Evolutionary conservation across 371 early-diverging fungal species (phyloP), one percentile per base, ranked within the genome.

Genomic region (Mortierella polycephala): DNA sequence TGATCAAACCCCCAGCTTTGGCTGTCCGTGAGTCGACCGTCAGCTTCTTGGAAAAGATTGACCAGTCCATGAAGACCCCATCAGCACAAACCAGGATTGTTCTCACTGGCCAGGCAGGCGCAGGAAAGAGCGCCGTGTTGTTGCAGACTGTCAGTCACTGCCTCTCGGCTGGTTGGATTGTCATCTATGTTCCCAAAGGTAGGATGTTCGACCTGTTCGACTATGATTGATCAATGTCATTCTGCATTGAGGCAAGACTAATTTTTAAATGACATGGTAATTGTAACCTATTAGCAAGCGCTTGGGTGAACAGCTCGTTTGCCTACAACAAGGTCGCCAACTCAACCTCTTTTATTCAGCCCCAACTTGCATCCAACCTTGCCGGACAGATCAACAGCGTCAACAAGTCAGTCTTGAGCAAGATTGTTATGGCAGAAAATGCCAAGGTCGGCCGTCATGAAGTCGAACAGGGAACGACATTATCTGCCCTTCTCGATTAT

Each of bases 101-200:
- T 21, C 80, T 79, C 45, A 73, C 75, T 56, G 84, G 84, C 54
- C 72, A 69, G 16, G 40, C 71, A 3, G 84, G 84, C 47, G 62
- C 71, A 45, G 84, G 84, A 66, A 83, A 83, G 69, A 83, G 81
- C 41, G 64, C 81, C 12, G n/a, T 81, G 42, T 53, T 84, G 59
- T 46, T 84, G 58, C 84, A 83, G 66, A 65, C 81, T 53, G 83
- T 83, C 50, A 82, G 83, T 40, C 77, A 79, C 64, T 77, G 81
- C 45, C 70, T 74, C n/a, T 67, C 74, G 16, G 69, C 73, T 42
- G 80, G 75, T 53, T 84, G 84, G 84, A 62, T 82, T 37, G 83
- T 84, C 51, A 75, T 84, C 52, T 81, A 81, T 50, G 68, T 83
- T 49, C 84, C 83, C 54, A 75, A 69, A 23, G 73, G 84, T 84